Base-by-base conservation (phyloP, 192 early-diverging fungal genomes). In the Chytriomyces confervae region DNA sequence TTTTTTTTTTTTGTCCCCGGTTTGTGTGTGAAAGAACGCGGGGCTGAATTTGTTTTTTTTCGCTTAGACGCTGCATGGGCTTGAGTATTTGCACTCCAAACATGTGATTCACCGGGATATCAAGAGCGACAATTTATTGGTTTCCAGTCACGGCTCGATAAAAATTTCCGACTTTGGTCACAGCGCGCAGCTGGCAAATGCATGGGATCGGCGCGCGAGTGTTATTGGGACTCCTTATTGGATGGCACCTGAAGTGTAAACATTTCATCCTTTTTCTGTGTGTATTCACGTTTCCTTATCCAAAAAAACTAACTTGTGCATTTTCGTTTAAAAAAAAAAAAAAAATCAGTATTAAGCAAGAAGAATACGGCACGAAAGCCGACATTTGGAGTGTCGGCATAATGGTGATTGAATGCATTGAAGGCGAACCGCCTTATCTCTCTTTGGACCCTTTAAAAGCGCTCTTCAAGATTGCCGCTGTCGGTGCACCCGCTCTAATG, bases 191-290 rank as follows among this genome's bases (percentile, higher is more conserved):
- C 84, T 95, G 61, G 88, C 93, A 0, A 90, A 91, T 71, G 86
- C 88, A 67, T 86, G 88, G 76, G 90, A 86, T 80, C 93, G 93
- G 78, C 91, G 94, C 51, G 91, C 93, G 0, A 95, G 93, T 0
- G 91, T 96, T 91, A 93, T 94, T 0, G 95, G 95, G 62, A 96
- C 95, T 20, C 93, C 94, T 23, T 96, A 94, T 81, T 95, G 94
- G 85, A 84, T 81, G 81, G 67, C 67, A 46, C 67, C 67, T 24
- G 67, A 69, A 48, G 67, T 69, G 43, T 36, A 36, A 36, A n/a
- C n/a, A n/a, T n/a, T n/a, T n/a, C 2, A 36, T 2, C 2, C 4
- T 36, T 36, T 36, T 36, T 61, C n/a, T 61, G 36, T 36, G 36
- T 36, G 36, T 36, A 36, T 36, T 36, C 36, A 36, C 36, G 36